Evolutionary conservation across 768 basidiomycete genomes (phyloP).

Genomic region (Leccinum pellstonianum): DNA sequence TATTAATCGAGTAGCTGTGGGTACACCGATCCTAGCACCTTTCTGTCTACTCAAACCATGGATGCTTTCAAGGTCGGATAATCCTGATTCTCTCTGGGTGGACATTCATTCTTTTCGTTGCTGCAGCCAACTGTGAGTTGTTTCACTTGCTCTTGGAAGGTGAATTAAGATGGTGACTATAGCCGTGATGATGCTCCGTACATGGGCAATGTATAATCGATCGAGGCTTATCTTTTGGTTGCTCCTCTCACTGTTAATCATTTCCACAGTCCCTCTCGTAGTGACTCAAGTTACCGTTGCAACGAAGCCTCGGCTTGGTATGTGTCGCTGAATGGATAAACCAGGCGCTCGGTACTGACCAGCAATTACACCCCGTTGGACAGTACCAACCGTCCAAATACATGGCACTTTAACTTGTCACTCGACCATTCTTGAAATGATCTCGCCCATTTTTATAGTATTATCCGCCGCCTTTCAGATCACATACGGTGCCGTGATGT

Average conservation of each 20-base stretch:
- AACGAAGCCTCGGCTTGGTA: background rate
- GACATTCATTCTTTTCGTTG: background rate
- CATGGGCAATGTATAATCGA: background rate
- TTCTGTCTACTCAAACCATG: background rate
- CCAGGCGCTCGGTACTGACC: too few relatives aligned
- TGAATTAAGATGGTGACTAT: background rate
- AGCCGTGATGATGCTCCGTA: slow-evolving; percentile 6
- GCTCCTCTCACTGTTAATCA: too few relatives aligned
- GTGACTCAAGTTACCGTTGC: too few relatives aligned
- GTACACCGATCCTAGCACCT: background rate
- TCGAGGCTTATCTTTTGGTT: background rate
- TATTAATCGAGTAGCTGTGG: background rate
- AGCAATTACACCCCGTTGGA: background rate
- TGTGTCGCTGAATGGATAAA: background rate
- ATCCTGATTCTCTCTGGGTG: background rate
- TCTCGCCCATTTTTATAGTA: too few relatives aligned
- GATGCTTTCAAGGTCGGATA: background rate
- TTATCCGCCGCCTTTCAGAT: background rate
- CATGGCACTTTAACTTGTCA: background rate
- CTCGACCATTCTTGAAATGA: background rate
- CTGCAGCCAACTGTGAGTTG: slow-evolving; percentile 8
- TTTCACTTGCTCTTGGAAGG: too few relatives aligned
- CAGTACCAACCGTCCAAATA: background rate
- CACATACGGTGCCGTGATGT: background rate
- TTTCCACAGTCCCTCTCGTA: too few relatives aligned